Percentiles rank a stretch among this genome's conserved stretches.
Evolutionary conservation across 2,329 filamentous ascomycete species (phyloP).

Genomic region (Albifimbria verrucaria): DNA sequence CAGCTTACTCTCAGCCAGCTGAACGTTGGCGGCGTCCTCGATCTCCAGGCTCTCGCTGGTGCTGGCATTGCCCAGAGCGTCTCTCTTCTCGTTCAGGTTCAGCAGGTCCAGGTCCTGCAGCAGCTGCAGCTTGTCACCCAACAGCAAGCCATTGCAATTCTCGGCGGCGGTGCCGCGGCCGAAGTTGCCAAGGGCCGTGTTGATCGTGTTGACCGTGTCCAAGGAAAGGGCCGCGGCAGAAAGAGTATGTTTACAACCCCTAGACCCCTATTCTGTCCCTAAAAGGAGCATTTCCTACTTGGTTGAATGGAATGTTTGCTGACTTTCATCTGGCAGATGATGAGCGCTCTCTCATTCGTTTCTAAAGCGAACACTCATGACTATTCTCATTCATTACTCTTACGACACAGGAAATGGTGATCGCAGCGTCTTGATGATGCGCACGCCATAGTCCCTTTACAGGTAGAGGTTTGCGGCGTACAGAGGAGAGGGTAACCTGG

Average conservation of each 20-base stretch:
- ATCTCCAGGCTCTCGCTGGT: slow-evolving; percentile 20
- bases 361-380: not conserved
- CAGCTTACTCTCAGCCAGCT: slow-evolving; percentile 22
- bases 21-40: slow-evolving; percentile 21
- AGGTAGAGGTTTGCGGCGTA: no score
- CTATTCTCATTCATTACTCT: no score
- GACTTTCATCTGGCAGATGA: not conserved
- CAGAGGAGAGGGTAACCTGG: no score
- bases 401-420: not conserved
- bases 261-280: not conserved
- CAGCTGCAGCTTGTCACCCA: slow-evolving; percentile 17
- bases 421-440: not conserved
- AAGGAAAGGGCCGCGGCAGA: not conserved
- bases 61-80: slow-evolving; percentile 24
- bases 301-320: no score
- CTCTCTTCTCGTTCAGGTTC: slow-evolving; percentile 20
- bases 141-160: slow-evolving; percentile 16
- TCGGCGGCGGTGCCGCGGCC: slow-evolving; percentile 4
- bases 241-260: not conserved
- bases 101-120: slow-evolving; percentile 22
- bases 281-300: no score
- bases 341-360: not conserved
- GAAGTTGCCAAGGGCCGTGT: no score
- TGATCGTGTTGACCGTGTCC: no score
- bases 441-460: no score